A percentile compares a stretch with the other conserved stretches of the same genome.
Conservation (phyloP, 2,329 filamentous ascomycete species). For the Talaromyces sp. region DNA sequence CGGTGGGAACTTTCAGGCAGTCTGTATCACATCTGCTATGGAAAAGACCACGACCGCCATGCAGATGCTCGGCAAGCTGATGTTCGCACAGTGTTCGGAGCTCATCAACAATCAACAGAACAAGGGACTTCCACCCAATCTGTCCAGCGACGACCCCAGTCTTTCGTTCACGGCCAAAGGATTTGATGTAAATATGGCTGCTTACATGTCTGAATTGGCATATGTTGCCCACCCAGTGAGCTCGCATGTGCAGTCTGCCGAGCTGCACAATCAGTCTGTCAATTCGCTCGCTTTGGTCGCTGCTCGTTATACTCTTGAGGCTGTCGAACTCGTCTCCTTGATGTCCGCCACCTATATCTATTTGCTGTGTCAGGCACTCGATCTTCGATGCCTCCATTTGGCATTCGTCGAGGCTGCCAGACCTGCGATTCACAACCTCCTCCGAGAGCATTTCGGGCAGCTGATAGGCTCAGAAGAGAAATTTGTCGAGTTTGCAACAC, state of each 20-base stretch:
- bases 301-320: slow-evolving; percentile 52
- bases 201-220: slow-evolving; percentile 58
- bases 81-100: slow-evolving; percentile 60
- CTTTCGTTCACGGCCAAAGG: slow-evolving; percentile 59
- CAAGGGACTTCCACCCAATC: slow-evolving; percentile 59
- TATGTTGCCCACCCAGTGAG: slow-evolving; percentile 59
- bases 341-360: slow-evolving; percentile 53
- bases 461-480: neutral
- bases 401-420: slow-evolving; percentile 10
- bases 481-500: slow-evolving; percentile 4
- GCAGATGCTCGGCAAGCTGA: slow-evolving; percentile 56
- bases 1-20: slow-evolving; percentile 65
- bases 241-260: slow-evolving; percentile 59
- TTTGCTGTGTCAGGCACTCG: slow-evolving; percentile 55
- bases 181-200: slow-evolving; percentile 61
- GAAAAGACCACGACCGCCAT: slow-evolving; percentile 52
- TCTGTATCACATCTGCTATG: slow-evolving; percentile 58
- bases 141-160: slow-evolving; percentile 55
- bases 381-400: slow-evolving; percentile 36
- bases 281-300: slow-evolving; percentile 62
- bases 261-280: slow-evolving; percentile 63
- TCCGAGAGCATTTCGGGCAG: slow-evolving; percentile 6
- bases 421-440: slow-evolving; percentile 3
- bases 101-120: slow-evolving; percentile 58
- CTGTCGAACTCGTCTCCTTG: slow-evolving; percentile 52